Conservation (phyloP, 2,329 filamentous ascomycete species). For the Parafenestella ontariensis region DNA sequence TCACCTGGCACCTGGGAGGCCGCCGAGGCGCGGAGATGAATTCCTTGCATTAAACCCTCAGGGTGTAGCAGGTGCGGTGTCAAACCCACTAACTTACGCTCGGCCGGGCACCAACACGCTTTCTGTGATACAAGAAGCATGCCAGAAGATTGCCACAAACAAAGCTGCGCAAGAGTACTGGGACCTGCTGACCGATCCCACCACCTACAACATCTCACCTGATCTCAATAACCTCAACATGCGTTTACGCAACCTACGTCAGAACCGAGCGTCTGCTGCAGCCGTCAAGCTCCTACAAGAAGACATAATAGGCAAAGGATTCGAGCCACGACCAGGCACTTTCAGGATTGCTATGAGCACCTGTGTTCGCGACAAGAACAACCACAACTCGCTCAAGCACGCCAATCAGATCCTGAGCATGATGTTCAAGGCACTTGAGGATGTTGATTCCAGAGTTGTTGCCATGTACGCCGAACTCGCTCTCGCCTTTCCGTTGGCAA, state of each 20-base stretch:
- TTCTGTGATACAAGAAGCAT: constrained; percentile 71
- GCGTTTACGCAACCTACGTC: constrained; percentile 71
- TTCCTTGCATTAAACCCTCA: constrained; percentile 37
- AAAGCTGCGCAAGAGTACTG: constrained; percentile 78
- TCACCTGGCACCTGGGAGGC: constrained; percentile 32
- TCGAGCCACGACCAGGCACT: constrained; percentile 54
- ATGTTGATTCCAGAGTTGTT: constrained; percentile 39
- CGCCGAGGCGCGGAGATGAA: constrained; percentile 35
- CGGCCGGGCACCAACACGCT: constrained; percentile 65
- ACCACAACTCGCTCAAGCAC: constrained; percentile 70
- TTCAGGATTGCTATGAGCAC: constrained; percentile 77
- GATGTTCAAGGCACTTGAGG: constrained; percentile 36
- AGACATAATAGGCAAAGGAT: constrained; percentile 34
- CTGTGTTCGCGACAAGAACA: constrained; percentile 79
- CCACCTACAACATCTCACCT: constrained; percentile 67
- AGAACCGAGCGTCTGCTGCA: constrained; percentile 69
- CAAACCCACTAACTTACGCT: constrained; percentile 51
- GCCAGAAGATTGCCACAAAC: constrained; percentile 66
- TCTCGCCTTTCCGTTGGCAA: constrained; percentile 35
- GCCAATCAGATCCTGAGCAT: constrained; percentile 68
- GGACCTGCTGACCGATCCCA: constrained; percentile 67
- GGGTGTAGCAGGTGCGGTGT: constrained; percentile 30
- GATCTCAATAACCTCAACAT: constrained; percentile 74
- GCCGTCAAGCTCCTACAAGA: constrained; percentile 64
- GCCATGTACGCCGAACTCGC: constrained; percentile 42